Conservation (phyloP, 2,329 filamentous ascomycete species). For the Pseudogymnoascus sp. region DNA sequence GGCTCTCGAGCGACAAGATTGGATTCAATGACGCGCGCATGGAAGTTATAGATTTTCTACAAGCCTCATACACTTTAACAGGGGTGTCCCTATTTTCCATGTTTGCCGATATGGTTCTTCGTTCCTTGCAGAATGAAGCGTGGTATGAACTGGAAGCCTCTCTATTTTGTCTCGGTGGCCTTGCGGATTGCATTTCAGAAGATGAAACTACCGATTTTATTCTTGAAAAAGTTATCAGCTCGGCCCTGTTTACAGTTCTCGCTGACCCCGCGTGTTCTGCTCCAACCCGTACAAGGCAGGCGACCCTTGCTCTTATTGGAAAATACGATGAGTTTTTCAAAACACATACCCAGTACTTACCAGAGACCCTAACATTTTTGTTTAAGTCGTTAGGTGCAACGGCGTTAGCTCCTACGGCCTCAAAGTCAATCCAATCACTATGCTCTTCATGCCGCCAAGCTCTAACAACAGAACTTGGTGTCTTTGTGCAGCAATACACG, state of each 20-base stretch:
- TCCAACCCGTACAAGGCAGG: conserved; percentile 55
- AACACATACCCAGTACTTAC: conserved; percentile 56
- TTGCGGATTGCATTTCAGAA: conserved; percentile 57
- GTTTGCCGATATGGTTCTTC: conserved; percentile 47
- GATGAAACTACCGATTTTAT: conserved; percentile 48
- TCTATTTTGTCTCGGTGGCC: conserved; percentile 53
- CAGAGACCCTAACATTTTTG: conserved; percentile 62
- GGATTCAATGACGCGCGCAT: conserved; percentile 65
- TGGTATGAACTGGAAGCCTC: conserved; percentile 55
- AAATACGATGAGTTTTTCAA: conserved; percentile 71
- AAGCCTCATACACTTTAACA: conserved; percentile 58
- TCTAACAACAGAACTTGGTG: conserved; percentile 56
- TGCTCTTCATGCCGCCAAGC: conserved; percentile 66
- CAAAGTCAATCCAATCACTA: conserved; percentile 63
- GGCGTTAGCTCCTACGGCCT: conserved; percentile 56
- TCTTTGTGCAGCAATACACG: conserved; percentile 64
- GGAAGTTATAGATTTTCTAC: conserved; percentile 70
- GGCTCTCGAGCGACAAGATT: conserved; percentile 61
- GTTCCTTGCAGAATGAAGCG: conserved; percentile 38
- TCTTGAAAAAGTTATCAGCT: conserved; percentile 53
- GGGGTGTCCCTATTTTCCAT: conserved; percentile 46
- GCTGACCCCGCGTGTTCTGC: conserved; percentile 42
- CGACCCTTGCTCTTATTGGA: conserved; percentile 61
- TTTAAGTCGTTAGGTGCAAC: conserved; percentile 60
- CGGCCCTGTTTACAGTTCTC: conserved; percentile 48